Evolutionary conservation across 306 rosid genomes (phyloP).

Genomic region (Acacia confusa): DNA sequence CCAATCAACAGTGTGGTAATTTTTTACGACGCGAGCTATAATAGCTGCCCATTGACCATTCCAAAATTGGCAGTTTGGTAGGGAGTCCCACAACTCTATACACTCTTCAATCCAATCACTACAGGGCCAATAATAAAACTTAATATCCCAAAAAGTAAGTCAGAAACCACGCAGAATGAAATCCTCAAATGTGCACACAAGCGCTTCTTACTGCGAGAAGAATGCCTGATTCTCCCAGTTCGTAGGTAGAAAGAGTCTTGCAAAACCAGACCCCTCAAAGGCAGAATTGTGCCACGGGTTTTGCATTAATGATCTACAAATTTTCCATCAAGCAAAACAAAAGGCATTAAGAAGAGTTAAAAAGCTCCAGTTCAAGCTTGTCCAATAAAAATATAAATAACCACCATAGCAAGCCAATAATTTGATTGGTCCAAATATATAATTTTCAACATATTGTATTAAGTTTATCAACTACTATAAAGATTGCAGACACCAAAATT

Average conservation of each 20-base stretch:
- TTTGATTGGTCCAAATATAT: not conserved
- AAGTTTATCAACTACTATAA: conserved; percentile 11
- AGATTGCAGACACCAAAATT: not conserved
- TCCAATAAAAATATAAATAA: not conserved
- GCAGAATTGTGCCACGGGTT: conserved; percentile 99
- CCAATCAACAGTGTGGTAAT: conserved; percentile 75
- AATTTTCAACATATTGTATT: not conserved
- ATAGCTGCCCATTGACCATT: conserved; percentile 97
- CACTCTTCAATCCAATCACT: conserved; percentile 84
- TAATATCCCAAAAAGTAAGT: conserved; percentile 29
- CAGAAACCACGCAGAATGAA: conserved; percentile 34
- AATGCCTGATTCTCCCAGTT: conserved; percentile 80
- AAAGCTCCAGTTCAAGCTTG: not conserved
- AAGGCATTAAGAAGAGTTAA: conserved; percentile 20
- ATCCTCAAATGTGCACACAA: not conserved
- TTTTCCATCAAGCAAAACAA: conserved; percentile 33
- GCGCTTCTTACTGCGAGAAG: conserved; percentile 74
- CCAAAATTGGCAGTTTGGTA: conserved; percentile 98
- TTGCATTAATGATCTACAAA: conserved; percentile 78
- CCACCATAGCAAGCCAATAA: not conserved
- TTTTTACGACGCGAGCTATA: conserved; percentile 84
- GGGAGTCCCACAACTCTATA: conserved; percentile 78
- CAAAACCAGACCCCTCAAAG: conserved; percentile 98
- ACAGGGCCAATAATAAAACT: conserved; percentile 38
- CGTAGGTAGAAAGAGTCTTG: conserved; percentile 93